Evolutionary conservation across 2,329 filamentous ascomycete genomes (phyloP).

Genomic region (Botryotinia calthae): DNA sequence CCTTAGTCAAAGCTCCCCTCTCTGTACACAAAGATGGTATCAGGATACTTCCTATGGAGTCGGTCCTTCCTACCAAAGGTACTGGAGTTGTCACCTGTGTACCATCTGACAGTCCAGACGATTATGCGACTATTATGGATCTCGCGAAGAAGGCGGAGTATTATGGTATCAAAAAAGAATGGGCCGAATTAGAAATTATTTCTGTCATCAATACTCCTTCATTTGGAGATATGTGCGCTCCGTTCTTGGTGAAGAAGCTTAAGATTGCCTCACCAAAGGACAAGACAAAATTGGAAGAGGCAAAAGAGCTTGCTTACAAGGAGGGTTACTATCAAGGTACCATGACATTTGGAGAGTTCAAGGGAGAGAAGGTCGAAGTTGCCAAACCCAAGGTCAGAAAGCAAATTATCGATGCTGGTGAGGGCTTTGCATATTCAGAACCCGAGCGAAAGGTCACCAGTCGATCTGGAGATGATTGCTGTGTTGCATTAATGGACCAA

Average conservation of each 20-base stretch:
- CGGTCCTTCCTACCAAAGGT: conserved; percentile 87
- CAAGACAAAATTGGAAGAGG: conserved; percentile 81
- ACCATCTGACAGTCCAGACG: conserved; percentile 92
- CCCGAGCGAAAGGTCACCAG: conserved; percentile 87
- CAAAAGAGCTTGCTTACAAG: conserved; percentile 95
- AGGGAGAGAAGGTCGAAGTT: conserved; percentile 79
- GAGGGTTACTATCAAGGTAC: conserved; percentile 95
- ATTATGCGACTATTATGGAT: conserved; percentile 85
- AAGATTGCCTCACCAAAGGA: conserved; percentile 98
- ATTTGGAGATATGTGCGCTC: conserved; percentile 82
- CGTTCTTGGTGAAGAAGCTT: conserved; percentile 80
- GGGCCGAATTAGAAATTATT: conserved; percentile 85
- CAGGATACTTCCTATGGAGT: conserved; percentile 91
- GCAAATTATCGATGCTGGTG: conserved; percentile 69
- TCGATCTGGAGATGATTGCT: conserved; percentile 87
- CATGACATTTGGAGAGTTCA: conserved; percentile 84
- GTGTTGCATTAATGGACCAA: conserved; percentile 89
- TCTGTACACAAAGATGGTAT: conserved; percentile 82
- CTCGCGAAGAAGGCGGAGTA: conserved; percentile 93
- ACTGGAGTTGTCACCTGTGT: conserved; percentile 96
- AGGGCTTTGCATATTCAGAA: conserved; percentile 90
- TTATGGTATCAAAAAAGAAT: conserved; percentile 95
- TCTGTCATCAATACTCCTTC: conserved; percentile 87
- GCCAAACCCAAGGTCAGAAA: conserved; percentile 83
- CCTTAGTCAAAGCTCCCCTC: conserved; percentile 84